Conservation (phyloP, 2,329 filamentous ascomycete species). For the Mycocentrospora acerina region DNA sequence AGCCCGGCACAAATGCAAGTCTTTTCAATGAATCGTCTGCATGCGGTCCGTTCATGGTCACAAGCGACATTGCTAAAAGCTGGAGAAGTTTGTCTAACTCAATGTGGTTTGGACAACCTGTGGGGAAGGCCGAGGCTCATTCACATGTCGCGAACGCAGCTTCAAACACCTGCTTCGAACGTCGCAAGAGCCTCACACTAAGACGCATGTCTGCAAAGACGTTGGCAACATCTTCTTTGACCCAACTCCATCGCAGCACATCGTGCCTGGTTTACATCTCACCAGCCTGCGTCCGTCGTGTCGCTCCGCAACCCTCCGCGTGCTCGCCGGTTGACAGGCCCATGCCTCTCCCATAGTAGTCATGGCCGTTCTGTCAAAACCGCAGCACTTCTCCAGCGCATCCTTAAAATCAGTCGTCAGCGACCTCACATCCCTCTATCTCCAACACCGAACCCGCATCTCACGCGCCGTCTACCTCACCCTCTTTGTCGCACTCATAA, state of each 20-base stretch:
- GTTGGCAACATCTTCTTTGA: too few species aligned
- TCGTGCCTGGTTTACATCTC: not conserved
- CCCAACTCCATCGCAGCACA: not conserved
- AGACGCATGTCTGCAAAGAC: too few species aligned
- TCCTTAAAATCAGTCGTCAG: constrained; percentile 40
- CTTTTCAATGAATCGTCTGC: too few species aligned
- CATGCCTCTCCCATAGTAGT: constrained; percentile 26
- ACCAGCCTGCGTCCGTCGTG: not conserved
- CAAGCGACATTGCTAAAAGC: too few species aligned
- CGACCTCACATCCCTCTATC: constrained; percentile 42
- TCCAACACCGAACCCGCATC: constrained; percentile 43
- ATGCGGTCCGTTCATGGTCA: too few species aligned
- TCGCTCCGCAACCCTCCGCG: not conserved
- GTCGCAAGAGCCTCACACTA: too few species aligned
- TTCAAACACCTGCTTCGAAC: too few species aligned
- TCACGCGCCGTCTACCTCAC: constrained; percentile 46
- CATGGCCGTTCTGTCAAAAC: constrained; percentile 47
- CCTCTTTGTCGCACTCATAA: constrained; percentile 51
- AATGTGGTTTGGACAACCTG: too few species aligned
- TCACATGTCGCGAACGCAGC: too few species aligned
- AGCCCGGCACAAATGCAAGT: too few species aligned
- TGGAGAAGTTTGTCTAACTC: too few species aligned
- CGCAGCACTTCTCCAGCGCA: constrained; percentile 32
- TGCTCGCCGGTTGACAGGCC: not conserved
- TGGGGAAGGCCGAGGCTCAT: too few species aligned